Conservation (phyloP, 2,329 filamentous ascomycete species). For the Blastomyces parvus region DNA sequence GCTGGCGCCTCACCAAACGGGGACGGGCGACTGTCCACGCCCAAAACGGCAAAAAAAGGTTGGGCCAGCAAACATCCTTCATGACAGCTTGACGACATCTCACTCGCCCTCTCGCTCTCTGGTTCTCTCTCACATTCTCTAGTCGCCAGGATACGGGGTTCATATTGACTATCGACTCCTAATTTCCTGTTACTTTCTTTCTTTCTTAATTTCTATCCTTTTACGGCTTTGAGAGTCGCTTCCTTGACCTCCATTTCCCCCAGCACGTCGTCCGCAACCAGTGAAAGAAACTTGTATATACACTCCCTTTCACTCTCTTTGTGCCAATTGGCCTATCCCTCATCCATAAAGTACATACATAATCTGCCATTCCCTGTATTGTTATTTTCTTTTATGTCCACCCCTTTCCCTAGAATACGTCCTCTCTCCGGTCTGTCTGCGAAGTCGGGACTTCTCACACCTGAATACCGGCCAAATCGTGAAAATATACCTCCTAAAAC, state of each 20-base stretch:
- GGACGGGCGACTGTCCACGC: not conserved
- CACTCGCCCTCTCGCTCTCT: not conserved
- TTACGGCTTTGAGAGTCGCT: conserved; percentile 1
- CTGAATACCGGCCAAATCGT: not conserved
- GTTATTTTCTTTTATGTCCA: not conserved
- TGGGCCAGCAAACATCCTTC: not conserved
- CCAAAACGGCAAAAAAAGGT: too few relatives aligned
- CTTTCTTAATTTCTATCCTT: not conserved
- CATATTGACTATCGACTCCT: not conserved
- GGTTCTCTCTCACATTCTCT: too few relatives aligned
- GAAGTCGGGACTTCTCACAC: conserved; percentile 4
- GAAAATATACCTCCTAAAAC: not conserved
- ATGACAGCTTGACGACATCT: not conserved
- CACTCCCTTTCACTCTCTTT: not conserved
- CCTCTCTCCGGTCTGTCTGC: not conserved
- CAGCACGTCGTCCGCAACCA: not conserved
- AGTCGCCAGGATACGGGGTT: not conserved
- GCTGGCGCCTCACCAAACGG: not conserved
- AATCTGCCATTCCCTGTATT: not conserved
- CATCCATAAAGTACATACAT: conserved; percentile 4
- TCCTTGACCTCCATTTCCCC: not conserved
- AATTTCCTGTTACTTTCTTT: too few relatives aligned
- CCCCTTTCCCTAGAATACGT: conserved; percentile 1
- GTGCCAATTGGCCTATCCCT: not conserved
- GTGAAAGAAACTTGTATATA: not conserved